Base-by-base conservation (phyloP, 2,329 filamentous ascomycete genomes). In the Hawksworthiomyces lignivorus region DNA sequence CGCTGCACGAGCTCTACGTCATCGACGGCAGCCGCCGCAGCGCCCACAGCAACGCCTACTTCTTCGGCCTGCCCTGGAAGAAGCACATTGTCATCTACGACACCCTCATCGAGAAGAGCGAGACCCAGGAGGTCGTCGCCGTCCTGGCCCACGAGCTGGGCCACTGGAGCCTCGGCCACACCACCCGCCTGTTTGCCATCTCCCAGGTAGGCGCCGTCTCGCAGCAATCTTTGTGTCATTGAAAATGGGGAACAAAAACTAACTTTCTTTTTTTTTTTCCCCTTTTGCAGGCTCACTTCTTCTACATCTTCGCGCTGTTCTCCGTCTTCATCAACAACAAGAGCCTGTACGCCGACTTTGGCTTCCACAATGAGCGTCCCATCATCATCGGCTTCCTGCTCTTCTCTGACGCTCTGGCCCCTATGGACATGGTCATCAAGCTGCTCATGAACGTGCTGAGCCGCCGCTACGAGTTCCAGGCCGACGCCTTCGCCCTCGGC, bases 1-100 rank as follows among this genome's bases (percentile, higher is more conserved):
- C 92, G 2, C 81, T 98, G 22, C 80, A 84, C 49, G 88, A 97
- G 59, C 75, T 98, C 33, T 87, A 94, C 58, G 89, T 97, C 56
- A 98, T 98, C 56, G 87, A 94, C 59, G 87, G 87, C 37, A 89
- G 84, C 68, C 90, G 90, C 70, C 77, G 87, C 54, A 87, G 82
- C 58, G 84, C 85, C 19, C 87, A 94, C 67, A 88, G 83, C 67
- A 94, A 94, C 58, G 52, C 87, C 17, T 94, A 94, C 66, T 98
- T 98, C 69, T 96, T 94, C 55, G 92, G 92, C 47, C 77, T 98
- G 43, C 92, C 92, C 31, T 98, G 90, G 89, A 96, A 96, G 77
- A 97, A 97, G 77, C 94, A 97, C 70, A 98, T 98, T 69, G 92
- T 98, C 57, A 94, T 98, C 59, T 98, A 95, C 62, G 92, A 98